phyloP scores from a whole-genome alignment of 2,329 filamentous ascomycete species.

The Epichloe glyceriae region DNA sequence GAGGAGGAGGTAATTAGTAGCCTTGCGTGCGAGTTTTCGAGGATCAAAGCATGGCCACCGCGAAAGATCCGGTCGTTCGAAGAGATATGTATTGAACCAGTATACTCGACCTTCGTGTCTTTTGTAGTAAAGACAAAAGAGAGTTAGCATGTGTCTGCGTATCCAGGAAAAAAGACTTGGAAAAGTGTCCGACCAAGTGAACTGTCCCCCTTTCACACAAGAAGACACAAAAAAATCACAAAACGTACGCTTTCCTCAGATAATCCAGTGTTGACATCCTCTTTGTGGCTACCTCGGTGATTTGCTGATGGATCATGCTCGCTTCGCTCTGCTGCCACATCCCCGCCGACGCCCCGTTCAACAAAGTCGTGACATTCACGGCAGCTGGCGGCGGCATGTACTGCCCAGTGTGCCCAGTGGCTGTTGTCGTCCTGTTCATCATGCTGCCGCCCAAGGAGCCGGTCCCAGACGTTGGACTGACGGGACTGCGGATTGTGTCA shows the following conservation, averaged over 20 bases:
- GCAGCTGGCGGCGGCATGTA: constrained; percentile 11
- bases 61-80: constrained; percentile 66
- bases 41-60: constrained; percentile 78
- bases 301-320: constrained; percentile 41
- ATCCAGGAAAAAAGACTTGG: background rate
- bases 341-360: constrained; percentile 6
- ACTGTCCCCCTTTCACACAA: background rate
- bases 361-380: constrained; percentile 1
- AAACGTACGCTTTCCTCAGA: constrained; percentile 71
- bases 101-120: constrained; percentile 90
- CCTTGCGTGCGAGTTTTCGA: constrained; percentile 74
- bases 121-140: background rate
- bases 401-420: constrained; percentile 4
- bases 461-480: constrained; percentile 9
- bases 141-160: background rate
- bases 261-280: constrained; percentile 91
- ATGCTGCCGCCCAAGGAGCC: constrained; percentile 1
- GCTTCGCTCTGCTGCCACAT: constrained; percentile 32
- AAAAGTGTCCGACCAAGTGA: background rate
- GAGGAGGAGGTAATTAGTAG: constrained; percentile 85
- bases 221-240: background rate
- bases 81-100: constrained; percentile 96
- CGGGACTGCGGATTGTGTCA: constrained; percentile 7
- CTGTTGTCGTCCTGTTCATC: constrained; percentile 6
- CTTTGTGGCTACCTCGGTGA: constrained; percentile 81